phyloP scores from a whole-genome alignment of 2,329 filamentous ascomycete genomes.

The Apiospora aurea region DNA sequence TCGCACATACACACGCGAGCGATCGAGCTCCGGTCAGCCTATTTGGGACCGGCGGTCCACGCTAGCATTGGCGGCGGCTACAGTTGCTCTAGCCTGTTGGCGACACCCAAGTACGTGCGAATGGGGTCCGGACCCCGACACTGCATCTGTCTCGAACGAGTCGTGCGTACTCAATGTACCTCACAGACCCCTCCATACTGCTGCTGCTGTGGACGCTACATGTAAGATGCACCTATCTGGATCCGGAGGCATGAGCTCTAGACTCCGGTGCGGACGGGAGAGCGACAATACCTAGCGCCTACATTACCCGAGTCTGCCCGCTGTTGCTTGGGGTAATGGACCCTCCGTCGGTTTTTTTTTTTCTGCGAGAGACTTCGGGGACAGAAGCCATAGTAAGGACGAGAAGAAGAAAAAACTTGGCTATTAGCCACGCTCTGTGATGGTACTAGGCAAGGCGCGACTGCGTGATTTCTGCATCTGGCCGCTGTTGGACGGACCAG shows the following conservation, averaged over 20 bases:
- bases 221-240: constrained; percentile 4
- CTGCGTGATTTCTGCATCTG: constrained; percentile 5
- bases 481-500: constrained; percentile 3
- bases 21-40: constrained; percentile 4
- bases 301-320: background rate
- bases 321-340: background rate
- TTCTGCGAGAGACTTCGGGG: background rate
- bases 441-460: background rate
- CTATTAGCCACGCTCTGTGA: background rate
- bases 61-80: constrained; percentile 14
- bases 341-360: no score
- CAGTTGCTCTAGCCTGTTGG: constrained; percentile 5
- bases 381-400: background rate
- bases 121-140: background rate
- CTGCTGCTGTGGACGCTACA: background rate
- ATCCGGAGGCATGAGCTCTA: constrained; percentile 12
- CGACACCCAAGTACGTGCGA: constrained; percentile 6
- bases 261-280: constrained; percentile 16
- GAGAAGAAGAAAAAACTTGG: background rate
- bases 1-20: background rate
- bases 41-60: constrained; percentile 21
- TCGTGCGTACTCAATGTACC: background rate
- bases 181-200: constrained; percentile 10
- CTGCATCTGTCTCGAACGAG: constrained; percentile 3
- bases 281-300: constrained; percentile 1